Evolutionary conservation across 2,329 filamentous ascomycete species (phyloP).

Genomic region (Pseudocercospora cruenta): DNA sequence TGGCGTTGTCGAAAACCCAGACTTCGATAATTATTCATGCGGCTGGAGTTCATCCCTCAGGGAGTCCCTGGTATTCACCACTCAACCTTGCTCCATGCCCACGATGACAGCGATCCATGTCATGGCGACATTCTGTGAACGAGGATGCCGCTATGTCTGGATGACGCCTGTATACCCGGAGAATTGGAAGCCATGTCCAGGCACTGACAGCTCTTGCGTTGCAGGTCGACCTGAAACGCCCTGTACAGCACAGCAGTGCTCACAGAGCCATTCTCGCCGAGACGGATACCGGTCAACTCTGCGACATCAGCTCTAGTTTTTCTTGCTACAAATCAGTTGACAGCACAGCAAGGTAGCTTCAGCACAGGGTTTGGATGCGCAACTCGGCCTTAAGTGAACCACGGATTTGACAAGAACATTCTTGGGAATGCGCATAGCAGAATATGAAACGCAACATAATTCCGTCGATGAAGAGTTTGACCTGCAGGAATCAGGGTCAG

Average conservation of each 20-base stretch:
- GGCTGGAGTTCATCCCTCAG: neutral
- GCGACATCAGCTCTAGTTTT: neutral
- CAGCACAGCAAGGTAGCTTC: neutral
- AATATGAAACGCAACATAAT: neutral
- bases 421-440: neutral
- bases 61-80: neutral
- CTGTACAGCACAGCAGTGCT: neutral
- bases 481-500: neutral
- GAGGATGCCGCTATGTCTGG: neutral
- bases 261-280: neutral
- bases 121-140: neutral
- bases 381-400: neutral
- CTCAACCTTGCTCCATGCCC: neutral
- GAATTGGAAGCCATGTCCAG: conserved; percentile 4
- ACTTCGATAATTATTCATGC: neutral
- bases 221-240: neutral
- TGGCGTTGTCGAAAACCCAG: neutral
- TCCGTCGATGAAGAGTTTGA: neutral
- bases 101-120: neutral
- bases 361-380: neutral
- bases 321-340: neutral
- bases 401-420: neutral
- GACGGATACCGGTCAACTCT: neutral
- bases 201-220: conserved; percentile 1
- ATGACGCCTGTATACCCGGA: neutral